Conservation (phyloP, 108 stramenopile species). For the Skeletonema costatum region DNA sequence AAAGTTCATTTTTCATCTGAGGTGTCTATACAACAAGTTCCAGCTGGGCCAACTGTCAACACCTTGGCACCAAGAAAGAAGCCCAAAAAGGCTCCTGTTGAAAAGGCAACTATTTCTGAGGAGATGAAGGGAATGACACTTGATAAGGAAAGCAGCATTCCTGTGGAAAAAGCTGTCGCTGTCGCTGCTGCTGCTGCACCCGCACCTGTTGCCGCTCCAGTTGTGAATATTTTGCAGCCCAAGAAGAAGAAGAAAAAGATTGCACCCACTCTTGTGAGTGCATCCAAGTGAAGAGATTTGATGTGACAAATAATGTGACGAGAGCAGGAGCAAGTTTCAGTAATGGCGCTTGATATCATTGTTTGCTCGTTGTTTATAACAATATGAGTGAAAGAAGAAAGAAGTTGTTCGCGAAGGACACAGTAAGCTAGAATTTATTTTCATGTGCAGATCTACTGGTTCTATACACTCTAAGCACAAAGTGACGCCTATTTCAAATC, state of each 20-base stretch:
- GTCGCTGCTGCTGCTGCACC: not conserved
- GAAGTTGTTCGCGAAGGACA: not conserved
- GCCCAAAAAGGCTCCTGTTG: slow-evolving; percentile 1
- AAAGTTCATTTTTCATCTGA: not conserved
- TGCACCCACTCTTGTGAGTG: slow-evolving; percentile 15
- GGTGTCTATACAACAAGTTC: not conserved
- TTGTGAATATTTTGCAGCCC: slow-evolving; percentile 10
- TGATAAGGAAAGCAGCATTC: not conserved
- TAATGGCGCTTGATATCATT: not conserved
- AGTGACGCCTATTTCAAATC: not conserved
- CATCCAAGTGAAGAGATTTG: not conserved
- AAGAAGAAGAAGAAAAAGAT: slow-evolving; percentile 42
- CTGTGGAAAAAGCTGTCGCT: slow-evolving; percentile 3
- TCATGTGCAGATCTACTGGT: not conserved
- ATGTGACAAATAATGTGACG: not conserved
- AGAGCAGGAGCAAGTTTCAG: not conserved
- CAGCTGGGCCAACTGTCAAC: not conserved
- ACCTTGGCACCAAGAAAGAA: slow-evolving; percentile 12
- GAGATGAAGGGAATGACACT: slow-evolving; percentile 28
- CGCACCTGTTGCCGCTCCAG: not conserved
- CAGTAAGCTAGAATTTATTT: not conserved
- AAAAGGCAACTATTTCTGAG: not conserved
- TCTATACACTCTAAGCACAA: not conserved
- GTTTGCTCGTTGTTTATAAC: not conserved
- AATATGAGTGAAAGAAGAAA: not conserved